Evolutionary conservation across 768 basidiomycete genomes (phyloP).

Genomic region (Cantharellus cinnabarinus): DNA sequence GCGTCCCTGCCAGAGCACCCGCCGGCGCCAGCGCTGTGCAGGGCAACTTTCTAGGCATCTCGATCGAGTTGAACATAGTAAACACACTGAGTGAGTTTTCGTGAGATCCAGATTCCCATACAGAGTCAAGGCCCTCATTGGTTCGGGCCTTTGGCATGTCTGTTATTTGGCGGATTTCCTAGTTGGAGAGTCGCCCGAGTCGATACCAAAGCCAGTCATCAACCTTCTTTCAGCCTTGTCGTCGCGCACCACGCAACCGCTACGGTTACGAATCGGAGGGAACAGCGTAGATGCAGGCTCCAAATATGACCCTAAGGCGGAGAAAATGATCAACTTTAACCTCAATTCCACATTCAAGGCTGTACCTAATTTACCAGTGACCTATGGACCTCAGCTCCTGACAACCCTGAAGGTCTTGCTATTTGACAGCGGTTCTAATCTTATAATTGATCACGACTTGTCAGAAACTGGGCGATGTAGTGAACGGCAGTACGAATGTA

Average conservation of each 20-base stretch:
- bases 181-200: constrained; percentile 5
- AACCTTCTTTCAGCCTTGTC: constrained; percentile 5
- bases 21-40: constrained; percentile 3
- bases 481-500: constrained; percentile 2
- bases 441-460: too few relatives aligned
- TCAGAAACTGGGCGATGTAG: background rate
- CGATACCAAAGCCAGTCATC: constrained; percentile 6
- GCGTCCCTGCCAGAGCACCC: constrained; percentile 3
- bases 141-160: too few relatives aligned
- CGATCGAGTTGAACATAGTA: constrained; percentile 6
- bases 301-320: constrained; percentile 3
- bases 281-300: constrained; percentile 7
- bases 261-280: constrained; percentile 8
- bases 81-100: constrained; percentile 5
- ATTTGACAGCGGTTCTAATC: too few relatives aligned
- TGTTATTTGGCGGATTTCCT: background rate
- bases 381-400: constrained; percentile 5
- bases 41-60: constrained; percentile 7
- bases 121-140: too few relatives aligned
- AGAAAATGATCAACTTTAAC: constrained; percentile 4
- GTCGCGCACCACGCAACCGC: constrained; percentile 5
- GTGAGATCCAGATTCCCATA: background rate
- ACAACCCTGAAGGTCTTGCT: background rate
- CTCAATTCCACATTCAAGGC: constrained; percentile 2
- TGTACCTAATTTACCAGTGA: constrained; percentile 5